Evolutionary conservation across 2,329 filamentous ascomycete species (phyloP).

Genomic region (Pyrenochaeta sp.): DNA sequence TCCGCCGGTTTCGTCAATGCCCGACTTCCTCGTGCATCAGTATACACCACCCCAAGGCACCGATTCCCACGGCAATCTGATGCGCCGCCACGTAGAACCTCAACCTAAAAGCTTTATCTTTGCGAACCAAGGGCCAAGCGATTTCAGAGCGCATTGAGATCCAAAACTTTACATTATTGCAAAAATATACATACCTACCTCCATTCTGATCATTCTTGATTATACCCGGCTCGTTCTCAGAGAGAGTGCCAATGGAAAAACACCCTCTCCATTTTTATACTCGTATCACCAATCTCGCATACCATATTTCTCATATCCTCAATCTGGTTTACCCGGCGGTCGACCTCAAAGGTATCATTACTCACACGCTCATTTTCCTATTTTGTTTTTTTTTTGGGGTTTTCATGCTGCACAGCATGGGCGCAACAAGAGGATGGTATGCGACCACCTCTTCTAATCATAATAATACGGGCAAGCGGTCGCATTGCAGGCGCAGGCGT

Average conservation of each 20-base stretch:
- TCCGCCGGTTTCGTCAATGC: conserved; percentile 39
- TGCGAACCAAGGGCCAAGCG: conserved; percentile 55
- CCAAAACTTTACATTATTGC: no score
- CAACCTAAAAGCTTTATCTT: conserved; percentile 57
- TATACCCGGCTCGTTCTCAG: conserved; percentile 1
- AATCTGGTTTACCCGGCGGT: not conserved
- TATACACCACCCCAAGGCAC: conserved; percentile 55
- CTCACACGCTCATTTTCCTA: not conserved
- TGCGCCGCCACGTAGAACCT: conserved; percentile 39
- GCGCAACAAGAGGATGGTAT: not conserved
- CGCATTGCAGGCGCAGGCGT: conserved; percentile 1
- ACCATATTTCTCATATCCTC: not conserved
- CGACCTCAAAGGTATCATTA: not conserved
- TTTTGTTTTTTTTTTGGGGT: not conserved
- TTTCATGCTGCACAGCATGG: not conserved
- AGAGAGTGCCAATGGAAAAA: not conserved
- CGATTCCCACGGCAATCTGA: conserved; percentile 37
- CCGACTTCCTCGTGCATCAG: conserved; percentile 56
- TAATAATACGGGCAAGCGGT: conserved; percentile 3
- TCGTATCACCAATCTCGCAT: not conserved
- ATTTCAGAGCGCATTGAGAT: conserved; percentile 41
- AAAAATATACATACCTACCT: not conserved
- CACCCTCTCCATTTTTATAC: not conserved
- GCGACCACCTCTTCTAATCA: not conserved
- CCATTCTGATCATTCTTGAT: conserved; percentile 1